Conservation (phyloP, 1,284 basidiomycete species). For the Naganishia albida region DNA sequence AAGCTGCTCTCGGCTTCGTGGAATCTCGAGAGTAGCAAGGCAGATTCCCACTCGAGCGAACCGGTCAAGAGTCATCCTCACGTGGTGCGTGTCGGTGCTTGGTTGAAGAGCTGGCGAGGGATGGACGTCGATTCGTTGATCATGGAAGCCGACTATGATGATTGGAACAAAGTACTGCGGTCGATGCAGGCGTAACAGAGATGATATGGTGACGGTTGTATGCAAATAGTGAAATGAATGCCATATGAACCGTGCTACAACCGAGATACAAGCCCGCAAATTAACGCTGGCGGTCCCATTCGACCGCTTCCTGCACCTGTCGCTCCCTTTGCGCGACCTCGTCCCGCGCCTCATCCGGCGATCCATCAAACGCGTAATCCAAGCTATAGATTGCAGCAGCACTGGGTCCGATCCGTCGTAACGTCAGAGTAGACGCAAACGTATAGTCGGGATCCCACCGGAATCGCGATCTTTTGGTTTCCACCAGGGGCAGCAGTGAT, state of each 20-base stretch:
- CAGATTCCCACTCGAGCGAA: conserved; percentile 5
- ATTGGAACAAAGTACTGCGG: conserved; percentile 26
- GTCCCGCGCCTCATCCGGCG: conserved; percentile 28
- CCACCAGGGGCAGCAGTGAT: conserved; percentile 42
- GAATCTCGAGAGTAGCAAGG: conserved; percentile 2
- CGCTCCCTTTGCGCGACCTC: conserved; percentile 34
- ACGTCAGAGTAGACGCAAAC: conserved; percentile 25
- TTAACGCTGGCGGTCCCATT: conserved; percentile 44
- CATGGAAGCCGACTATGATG: conserved; percentile 44
- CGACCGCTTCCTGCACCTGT: conserved; percentile 44
- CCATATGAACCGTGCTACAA: neutral
- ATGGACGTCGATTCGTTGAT: conserved; percentile 44
- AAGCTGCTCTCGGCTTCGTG: conserved; percentile 8
- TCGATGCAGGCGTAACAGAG: conserved; percentile 14
- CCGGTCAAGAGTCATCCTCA: conserved; percentile 23
- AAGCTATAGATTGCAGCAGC: conserved; percentile 46
- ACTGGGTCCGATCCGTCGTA: conserved; percentile 33
- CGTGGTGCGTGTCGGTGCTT: conserved; percentile 33
- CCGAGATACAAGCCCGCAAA: neutral
- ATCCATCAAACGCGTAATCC: conserved; percentile 46
- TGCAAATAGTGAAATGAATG: neutral
- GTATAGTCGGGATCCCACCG: conserved; percentile 25
- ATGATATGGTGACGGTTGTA: neutral
- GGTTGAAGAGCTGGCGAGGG: conserved; percentile 43
- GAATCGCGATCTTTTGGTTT: conserved; percentile 21